Evolutionary conservation across 1,284 basidiomycete genomes (phyloP).

Genomic region (Microbotryum saponariae): DNA sequence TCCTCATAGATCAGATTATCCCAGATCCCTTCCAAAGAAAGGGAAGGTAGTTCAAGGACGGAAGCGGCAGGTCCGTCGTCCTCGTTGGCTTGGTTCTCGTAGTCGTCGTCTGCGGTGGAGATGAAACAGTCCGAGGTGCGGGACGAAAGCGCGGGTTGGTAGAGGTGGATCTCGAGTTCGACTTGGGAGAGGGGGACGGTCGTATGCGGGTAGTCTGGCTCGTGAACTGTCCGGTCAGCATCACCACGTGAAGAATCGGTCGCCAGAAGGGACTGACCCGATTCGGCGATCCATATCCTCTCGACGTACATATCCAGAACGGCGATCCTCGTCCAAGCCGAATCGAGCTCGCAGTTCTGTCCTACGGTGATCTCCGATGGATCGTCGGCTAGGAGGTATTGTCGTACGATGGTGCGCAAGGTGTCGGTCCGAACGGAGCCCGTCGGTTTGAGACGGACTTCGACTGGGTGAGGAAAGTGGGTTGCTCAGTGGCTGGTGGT

Average conservation of each 20-base stretch:
- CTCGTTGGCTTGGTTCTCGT: constrained; percentile 52
- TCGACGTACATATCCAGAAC: constrained; percentile 68
- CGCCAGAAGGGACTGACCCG: constrained; percentile 41
- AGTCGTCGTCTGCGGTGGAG: not conserved
- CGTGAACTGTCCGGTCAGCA: not conserved
- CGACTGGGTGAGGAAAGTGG: constrained; percentile 51
- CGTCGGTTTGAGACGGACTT: constrained; percentile 63
- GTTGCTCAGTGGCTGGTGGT: not conserved
- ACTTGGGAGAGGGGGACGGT: constrained; percentile 44
- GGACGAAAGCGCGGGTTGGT: constrained; percentile 64
- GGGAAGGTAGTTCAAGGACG: constrained; percentile 21
- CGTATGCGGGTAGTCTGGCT: constrained; percentile 14
- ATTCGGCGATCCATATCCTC: constrained; percentile 64
- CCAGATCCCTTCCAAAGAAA: constrained; percentile 75
- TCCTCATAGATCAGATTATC: constrained; percentile 75
- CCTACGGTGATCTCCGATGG: constrained; percentile 45
- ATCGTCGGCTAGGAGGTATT: constrained; percentile 40
- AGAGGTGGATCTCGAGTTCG: constrained; percentile 72
- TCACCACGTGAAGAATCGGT: not conserved
- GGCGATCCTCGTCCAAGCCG: constrained; percentile 60
- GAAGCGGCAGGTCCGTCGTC: constrained; percentile 46
- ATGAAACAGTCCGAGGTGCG: constrained; percentile 65
- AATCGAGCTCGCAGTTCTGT: no score
- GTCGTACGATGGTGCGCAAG: constrained; percentile 56
- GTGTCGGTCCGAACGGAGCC: constrained; percentile 64